Base-by-base conservation (phyloP, 164 flowering plant genomes). In the Vitis labrusca region DNA sequence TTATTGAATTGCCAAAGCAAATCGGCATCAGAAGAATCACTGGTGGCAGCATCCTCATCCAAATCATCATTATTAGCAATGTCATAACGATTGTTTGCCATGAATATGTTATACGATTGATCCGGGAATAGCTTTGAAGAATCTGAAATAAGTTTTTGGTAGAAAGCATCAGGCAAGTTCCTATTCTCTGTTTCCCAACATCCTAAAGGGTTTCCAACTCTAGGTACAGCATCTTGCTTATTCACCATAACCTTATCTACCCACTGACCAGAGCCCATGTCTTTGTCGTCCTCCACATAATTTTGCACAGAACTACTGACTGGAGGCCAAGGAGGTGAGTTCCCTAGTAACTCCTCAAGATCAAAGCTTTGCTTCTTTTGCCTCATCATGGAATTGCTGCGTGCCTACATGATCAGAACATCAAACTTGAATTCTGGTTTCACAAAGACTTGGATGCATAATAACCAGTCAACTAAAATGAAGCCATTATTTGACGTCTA, bases 181-280 rank as follows among this genome's bases (percentile, higher is more conserved):
- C 79, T 78, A 64, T 83, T 85, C 19, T 85, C 88, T 70, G 84
- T 80, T 67, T 75, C 88, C 90, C 90, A 85, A 37, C 81, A 73
- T 55, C 76, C 80, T 37, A 79, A 59, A 16, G 82, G 74, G 30
- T 78, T 83, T 54, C 71, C 87, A 59, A 74, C 71, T 71, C 78
- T 77, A 63, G 61, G 64, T 32, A 66, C 37, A n/a, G 64, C 69
- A 30, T 90, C 98, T 80, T 77, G 93, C 78, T 85, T 88, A 87
- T 94, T 92, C 63, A 94, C 97, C 97, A 94, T 92, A 50, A 94
- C 90, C 79, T 94, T 94, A 65, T 94, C 98, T 23, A 91, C 94
- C 98, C 98, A 94, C 69, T 88, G 92, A 44, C 85, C 92, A 2
- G 86, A 79, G 63, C 83, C 79, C 23, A 72, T 62, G 50, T 91